phyloP scores from a whole-genome alignment of 2,329 filamentous ascomycete species.

The Nemania bipapillata region DNA sequence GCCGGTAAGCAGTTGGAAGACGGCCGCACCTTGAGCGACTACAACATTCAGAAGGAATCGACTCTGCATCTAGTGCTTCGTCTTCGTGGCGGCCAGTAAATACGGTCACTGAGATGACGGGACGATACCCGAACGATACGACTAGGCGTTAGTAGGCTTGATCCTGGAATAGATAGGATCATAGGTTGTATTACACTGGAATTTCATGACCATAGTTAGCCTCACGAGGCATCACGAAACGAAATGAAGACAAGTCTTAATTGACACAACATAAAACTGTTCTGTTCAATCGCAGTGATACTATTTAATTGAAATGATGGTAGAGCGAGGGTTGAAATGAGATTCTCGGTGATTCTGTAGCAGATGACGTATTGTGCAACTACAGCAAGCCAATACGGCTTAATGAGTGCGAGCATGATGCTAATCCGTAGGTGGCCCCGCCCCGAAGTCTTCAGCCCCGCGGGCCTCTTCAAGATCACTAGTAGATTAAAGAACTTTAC shows the following conservation, averaged over 20 bases:
- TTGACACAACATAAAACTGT: not conserved
- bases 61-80: conserved; percentile 77
- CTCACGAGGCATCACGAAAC: conserved; percentile 22
- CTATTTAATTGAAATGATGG: not conserved
- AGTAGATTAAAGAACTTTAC: too few species aligned
- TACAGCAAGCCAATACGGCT: too few species aligned
- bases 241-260: conserved; percentile 17
- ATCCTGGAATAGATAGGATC: conserved; percentile 30
- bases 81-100: conserved; percentile 73
- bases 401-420: too few species aligned
- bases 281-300: not conserved
- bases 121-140: conserved; percentile 46
- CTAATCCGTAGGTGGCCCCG: too few species aligned
- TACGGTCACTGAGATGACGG: conserved; percentile 29
- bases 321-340: too few species aligned
- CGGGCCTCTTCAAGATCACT: too few species aligned
- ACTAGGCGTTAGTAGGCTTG: conserved; percentile 47
- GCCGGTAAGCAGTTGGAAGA: conserved; percentile 79
- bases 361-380: too few species aligned
- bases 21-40: conserved; percentile 82
- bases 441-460: too few species aligned
- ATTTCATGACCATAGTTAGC: conserved; percentile 30
- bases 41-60: conserved; percentile 86
- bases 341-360: too few species aligned
- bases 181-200: conserved; percentile 37